Evolutionary conservation across 495 filamentous ascomycete genomes (phyloP).

Genomic region (Lophiostoma macrostomum): DNA sequence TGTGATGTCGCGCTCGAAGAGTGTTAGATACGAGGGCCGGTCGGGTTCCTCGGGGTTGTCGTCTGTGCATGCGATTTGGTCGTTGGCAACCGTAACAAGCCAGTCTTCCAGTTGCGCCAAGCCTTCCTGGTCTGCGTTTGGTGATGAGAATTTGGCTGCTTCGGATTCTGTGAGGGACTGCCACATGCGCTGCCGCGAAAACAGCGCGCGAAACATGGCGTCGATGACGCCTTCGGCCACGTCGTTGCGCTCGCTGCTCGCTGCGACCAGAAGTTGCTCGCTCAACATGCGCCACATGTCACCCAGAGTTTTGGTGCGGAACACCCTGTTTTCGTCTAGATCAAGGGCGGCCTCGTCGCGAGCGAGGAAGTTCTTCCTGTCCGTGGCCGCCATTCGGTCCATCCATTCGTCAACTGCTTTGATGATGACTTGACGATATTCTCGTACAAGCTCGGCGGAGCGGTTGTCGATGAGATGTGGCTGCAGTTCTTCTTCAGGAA

Average conservation of each 20-base stretch:
- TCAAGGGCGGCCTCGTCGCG: conserved; percentile 76
- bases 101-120: conserved; percentile 83
- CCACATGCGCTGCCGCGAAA: conserved; percentile 77
- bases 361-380: conserved; percentile 73
- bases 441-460: conserved; percentile 81
- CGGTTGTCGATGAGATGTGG: conserved; percentile 85
- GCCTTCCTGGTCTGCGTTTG: conserved; percentile 60
- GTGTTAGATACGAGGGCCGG: conserved; percentile 70
- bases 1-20: conserved; percentile 76
- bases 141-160: conserved; percentile 62
- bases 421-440: conserved; percentile 93
- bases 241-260: conserved; percentile 74
- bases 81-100: conserved; percentile 95
- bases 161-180: conserved; percentile 87
- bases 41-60: conserved; percentile 64
- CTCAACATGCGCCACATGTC: conserved; percentile 98
- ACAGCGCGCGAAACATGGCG: conserved; percentile 84
- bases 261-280: conserved; percentile 80
- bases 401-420: conserved; percentile 97
- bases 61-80: conserved; percentile 96
- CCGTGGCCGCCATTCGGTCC: conserved; percentile 77
- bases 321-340: conserved; percentile 77
- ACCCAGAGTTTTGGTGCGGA: conserved; percentile 82
- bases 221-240: conserved; percentile 92
- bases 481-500: conserved; percentile 59